A percentile compares a stretch with the other conserved stretches of the same genome.
phyloP scores from a whole-genome alignment of 306 rosid genomes.

The Begonia masoniana region DNA sequence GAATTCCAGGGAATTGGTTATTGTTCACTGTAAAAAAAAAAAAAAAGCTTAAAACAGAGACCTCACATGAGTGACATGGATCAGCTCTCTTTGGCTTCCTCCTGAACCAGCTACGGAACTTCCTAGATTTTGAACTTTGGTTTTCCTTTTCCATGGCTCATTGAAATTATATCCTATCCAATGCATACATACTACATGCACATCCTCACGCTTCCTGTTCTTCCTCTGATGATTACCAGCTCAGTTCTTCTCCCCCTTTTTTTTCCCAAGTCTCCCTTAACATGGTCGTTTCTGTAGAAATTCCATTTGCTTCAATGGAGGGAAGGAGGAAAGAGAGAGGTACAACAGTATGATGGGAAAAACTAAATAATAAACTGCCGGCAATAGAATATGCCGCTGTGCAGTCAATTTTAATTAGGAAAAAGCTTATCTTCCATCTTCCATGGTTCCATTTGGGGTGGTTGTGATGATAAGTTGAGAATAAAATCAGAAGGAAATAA shows the following conservation, averaged over 20 bases:
- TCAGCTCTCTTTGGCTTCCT: conserved; percentile 34
- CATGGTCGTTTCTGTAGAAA: neutral
- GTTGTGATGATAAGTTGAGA: no score
- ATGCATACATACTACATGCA: neutral
- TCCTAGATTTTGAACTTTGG: conserved; percentile 23
- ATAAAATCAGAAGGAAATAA: no score
- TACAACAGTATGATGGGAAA: neutral
- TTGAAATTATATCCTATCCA: neutral
- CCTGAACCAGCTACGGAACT: no score
- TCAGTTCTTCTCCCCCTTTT: neutral
- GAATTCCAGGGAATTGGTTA: no score
- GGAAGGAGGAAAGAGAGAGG: neutral
- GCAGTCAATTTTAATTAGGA: neutral
- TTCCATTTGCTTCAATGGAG: neutral
- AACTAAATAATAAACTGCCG: neutral
- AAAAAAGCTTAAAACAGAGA: conserved; percentile 30
- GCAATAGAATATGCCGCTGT: neutral
- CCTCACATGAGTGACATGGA: conserved; percentile 24
- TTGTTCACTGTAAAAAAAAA: no score
- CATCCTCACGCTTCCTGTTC: neutral
- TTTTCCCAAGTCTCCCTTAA: neutral
- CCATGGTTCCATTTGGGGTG: neutral
- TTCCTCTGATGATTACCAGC: neutral
- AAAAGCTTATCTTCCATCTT: neutral
- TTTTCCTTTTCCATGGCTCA: conserved; percentile 38